These are phyloP conservation scores for Trichoderma hamatum DNA, from an alignment of 2,329 filamentous ascomycete species.

Conservation along the genomic window DNA sequence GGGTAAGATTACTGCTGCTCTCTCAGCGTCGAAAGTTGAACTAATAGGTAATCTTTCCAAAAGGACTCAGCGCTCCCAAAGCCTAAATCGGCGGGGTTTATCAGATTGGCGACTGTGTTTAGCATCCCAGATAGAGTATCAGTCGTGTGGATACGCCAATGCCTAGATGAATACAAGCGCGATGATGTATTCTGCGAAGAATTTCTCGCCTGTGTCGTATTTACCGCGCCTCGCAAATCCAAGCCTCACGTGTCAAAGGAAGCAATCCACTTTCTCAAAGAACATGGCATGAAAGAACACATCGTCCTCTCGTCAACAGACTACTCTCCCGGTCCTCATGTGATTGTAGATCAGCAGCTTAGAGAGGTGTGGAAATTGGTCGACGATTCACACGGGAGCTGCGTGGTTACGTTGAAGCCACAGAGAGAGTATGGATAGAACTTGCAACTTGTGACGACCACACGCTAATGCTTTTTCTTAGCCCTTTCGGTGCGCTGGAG, in stretches of 20 bases:
- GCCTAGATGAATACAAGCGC: not conserved
- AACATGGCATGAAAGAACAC: not conserved
- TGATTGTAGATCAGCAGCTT: not conserved
- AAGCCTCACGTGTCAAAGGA: not conserved
- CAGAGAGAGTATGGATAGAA: not conserved
- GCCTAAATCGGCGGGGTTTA: not conserved
- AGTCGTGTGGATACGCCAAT: not conserved
- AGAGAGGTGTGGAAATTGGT: conserved; percentile 2
- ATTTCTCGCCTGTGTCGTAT: not conserved
- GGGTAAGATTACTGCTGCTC: not conserved
- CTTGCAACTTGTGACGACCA: not conserved
- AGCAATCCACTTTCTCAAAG: not conserved
- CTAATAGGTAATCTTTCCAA: not conserved
- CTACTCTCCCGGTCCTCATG: not conserved
- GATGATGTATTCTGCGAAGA: not conserved
- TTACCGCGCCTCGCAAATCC: not conserved
- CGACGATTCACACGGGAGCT: not conserved
- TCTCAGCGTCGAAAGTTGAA: not conserved
- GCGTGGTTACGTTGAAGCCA: not conserved
- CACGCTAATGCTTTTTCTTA: not conserved
- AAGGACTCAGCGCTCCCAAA: not conserved
- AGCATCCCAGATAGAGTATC: not conserved
- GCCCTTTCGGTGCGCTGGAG: not conserved
- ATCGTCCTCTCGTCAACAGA: not conserved
- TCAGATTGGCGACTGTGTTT: not conserved